Base-by-base conservation (phyloP, 805 yeast genomes). In the Ogataea trehalophila region DNA sequence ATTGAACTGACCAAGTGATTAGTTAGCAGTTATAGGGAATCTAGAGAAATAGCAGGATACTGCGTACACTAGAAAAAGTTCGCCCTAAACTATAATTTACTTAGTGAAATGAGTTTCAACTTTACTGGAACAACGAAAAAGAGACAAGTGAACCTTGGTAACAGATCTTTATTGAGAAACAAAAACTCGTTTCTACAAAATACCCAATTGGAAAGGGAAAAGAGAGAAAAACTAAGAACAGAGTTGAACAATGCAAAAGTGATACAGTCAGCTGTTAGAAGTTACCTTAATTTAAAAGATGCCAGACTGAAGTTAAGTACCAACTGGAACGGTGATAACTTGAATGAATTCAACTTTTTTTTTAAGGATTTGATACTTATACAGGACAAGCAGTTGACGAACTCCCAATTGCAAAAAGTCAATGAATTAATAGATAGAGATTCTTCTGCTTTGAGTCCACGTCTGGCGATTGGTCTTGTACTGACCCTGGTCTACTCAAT, bases 151-250 rank as follows among this genome's bases (percentile, higher is more conserved):
- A 86, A 92, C 70, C 73, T 80, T 63, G 65, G 65, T 57, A 58
- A 58, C 39, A 48, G 70, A 20, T 50, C 47, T 15, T 49, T 61
- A 22, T 16, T 45, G 44, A 45, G 66, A 51, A 58, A 74, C 62
- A 65, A 72, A 49, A 56, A 69, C 47, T 63, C 75, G 55, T 71
- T 75, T 43, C 66, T 92, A n/a, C 78, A 76, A 48, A 80, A 77
- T 53, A 82, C 95, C 4, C 79, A 79, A 54, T 68, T 68, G 37
- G 89, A 87, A 51, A 72, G 97, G 37, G 74, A 72, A 48, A 75
- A 74, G 49, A 75, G 97, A 48, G 90, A 86, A 48, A 62, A 68
- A 33, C 74, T 69, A 15, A 72, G 87, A 20, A 57, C 62, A 14
- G 75, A 73, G 42, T 77, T 74, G 37, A 69, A 64, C 35, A 77